Evolutionary conservation across 495 filamentous ascomycete genomes (phyloP).

Genomic region (Aspergillus sparsus): DNA sequence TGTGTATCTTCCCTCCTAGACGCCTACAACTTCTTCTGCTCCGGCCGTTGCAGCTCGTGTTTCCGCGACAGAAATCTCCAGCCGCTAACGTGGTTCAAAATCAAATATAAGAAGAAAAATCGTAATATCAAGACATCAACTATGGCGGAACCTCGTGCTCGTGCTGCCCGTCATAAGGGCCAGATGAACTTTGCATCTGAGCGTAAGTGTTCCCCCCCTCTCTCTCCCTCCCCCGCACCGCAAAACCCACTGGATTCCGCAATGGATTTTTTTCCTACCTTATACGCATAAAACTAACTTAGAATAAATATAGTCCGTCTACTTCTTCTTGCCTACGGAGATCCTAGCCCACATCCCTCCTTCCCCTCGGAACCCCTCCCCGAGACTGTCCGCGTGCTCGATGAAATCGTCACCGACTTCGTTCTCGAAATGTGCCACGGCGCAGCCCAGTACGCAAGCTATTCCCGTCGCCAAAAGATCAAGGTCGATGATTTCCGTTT

Average conservation of each 20-base stretch:
- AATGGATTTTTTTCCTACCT: neutral
- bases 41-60: neutral
- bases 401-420: slow-evolving; percentile 93
- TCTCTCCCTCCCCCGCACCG: neutral
- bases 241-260: neutral
- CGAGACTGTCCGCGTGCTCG: slow-evolving; percentile 80
- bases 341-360: slow-evolving; percentile 52
- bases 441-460: slow-evolving; percentile 76
- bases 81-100: no score
- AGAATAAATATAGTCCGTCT: slow-evolving; percentile 58
- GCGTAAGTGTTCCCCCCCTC: slow-evolving; percentile 50
- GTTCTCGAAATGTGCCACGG: slow-evolving; percentile 87
- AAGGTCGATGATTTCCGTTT: slow-evolving; percentile 98
- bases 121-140: slow-evolving; percentile 15
- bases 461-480: slow-evolving; percentile 87
- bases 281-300: neutral
- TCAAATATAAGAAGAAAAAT: slow-evolving; percentile 8
- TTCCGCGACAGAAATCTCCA: neutral
- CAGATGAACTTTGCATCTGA: slow-evolving; percentile 87
- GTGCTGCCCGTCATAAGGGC: slow-evolving; percentile 79
- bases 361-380: slow-evolving; percentile 63
- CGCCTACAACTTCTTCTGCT: slow-evolving; percentile 6
- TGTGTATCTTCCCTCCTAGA: slow-evolving; percentile 33
- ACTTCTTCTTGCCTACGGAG: slow-evolving; percentile 86
- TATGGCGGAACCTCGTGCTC: slow-evolving; percentile 71